Evolutionary conservation across 371 early-diverging fungal genomes (phyloP).

Genomic region (Zychaea mexicana): DNA sequence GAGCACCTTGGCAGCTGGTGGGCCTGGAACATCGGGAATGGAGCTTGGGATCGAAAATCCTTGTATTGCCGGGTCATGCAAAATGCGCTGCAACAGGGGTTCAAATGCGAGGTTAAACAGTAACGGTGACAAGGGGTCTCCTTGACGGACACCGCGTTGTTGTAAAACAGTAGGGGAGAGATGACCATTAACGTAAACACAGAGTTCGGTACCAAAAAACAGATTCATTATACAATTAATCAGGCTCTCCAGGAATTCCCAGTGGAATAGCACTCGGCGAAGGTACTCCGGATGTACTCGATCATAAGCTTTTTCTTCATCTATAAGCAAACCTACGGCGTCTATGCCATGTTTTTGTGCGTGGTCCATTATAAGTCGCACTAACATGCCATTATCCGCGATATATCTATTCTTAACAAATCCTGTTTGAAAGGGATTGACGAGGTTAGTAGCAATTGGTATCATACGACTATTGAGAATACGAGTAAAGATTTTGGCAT

Average conservation of each 20-base stretch:
- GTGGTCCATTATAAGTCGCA: slow-evolving; percentile 5
- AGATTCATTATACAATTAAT: background rate
- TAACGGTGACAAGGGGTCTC: slow-evolving; percentile 19
- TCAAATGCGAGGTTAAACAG: slow-evolving; percentile 24
- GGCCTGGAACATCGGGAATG: background rate
- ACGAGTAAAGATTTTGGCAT: slow-evolving; percentile 19
- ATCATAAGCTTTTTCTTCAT: slow-evolving; percentile 15
- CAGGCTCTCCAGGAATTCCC: background rate
- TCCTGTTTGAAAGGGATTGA: slow-evolving; percentile 16
- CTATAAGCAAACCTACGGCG: slow-evolving; percentile 10
- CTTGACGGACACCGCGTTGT: slow-evolving; percentile 14
- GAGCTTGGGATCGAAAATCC: background rate
- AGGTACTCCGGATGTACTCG: slow-evolving; percentile 7
- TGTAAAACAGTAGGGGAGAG: slow-evolving; percentile 6
- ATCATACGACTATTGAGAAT: slow-evolving; percentile 9
- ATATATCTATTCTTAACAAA: slow-evolving; percentile 11
- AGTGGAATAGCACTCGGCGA: background rate
- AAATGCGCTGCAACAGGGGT: slow-evolving; percentile 13
- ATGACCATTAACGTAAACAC: slow-evolving; percentile 21
- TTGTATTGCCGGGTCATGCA: background rate
- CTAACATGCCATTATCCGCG: slow-evolving; percentile 13
- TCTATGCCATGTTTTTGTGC: background rate
- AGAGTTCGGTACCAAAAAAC: slow-evolving; percentile 14
- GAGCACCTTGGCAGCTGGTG: background rate
- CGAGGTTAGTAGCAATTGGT: background rate